Conservation (phyloP, 2,329 filamentous ascomycete species). For the Colletotrichum endophyticum region DNA sequence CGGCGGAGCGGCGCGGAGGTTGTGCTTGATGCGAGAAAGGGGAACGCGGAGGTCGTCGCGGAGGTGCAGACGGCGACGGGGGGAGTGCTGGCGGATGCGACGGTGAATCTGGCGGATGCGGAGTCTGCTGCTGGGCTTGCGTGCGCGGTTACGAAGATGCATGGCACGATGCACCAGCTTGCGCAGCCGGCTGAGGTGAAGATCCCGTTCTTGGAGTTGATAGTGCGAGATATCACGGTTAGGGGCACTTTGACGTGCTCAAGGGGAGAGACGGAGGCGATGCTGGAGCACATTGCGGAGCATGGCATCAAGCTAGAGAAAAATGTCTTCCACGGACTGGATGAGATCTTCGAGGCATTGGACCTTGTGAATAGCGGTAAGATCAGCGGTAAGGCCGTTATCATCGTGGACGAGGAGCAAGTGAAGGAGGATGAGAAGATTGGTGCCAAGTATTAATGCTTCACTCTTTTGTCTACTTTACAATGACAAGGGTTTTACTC, state of each 20-base stretch:
- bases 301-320: conserved; percentile 53
- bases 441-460: not conserved
- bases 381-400: conserved; percentile 59
- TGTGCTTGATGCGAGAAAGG: conserved; percentile 55
- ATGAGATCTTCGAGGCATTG: conserved; percentile 55
- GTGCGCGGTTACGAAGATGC: conserved; percentile 63
- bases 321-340: conserved; percentile 56
- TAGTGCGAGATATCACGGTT: conserved; percentile 58
- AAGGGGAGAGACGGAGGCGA: conserved; percentile 45
- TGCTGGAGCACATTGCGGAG: conserved; percentile 51
- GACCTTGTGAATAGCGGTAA: conserved; percentile 55
- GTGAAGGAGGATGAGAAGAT: conserved; percentile 15
- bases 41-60: conserved; percentile 50
- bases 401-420: conserved; percentile 53
- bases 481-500: fast-evolving
- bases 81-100: conserved; percentile 54
- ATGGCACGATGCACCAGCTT: conserved; percentile 63
- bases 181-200: conserved; percentile 50
- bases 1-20: conserved; percentile 53
- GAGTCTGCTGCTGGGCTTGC: conserved; percentile 51
- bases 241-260: conserved; percentile 50
- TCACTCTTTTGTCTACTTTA: not conserved
- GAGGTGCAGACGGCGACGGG: conserved; percentile 52
- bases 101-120: conserved; percentile 60
- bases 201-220: conserved; percentile 48